Evolutionary conservation across 495 filamentous ascomycete species (phyloP), one percentile per base, ranked within the genome.

Genomic region (Trichoderma virens): DNA sequence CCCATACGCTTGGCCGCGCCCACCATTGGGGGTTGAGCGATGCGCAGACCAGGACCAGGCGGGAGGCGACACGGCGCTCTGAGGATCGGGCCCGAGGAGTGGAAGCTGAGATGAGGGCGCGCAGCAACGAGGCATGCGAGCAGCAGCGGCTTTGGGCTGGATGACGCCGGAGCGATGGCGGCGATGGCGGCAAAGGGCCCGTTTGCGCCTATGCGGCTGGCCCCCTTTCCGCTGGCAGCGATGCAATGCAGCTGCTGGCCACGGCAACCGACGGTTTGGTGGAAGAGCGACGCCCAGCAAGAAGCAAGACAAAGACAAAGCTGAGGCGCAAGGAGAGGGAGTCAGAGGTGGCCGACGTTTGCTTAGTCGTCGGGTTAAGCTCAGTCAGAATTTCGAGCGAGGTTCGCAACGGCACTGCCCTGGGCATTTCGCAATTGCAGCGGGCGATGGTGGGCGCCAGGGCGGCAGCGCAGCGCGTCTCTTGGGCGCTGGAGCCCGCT

Each of bases 91-190:
- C 9, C 51, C 23, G 23, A 30, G 51, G 11, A 30, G 8, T 27
- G 51, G 51, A 56, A 27, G 51, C 51, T 28, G 51, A 8, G 23
- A 51, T 27, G 45, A 51, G 51, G 51, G 18, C 51, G 51, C 51
- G 51, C 51, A 56, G 51, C 51, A 56, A 56, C 27, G 51, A 56
- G 51, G 51, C 51, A 56, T 56, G 51, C 51, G 51, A 56, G 51
- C 51, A 47, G 43, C 18, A 25, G 18, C 18, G 43, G 43, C 43
- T 47, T 13, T 47, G 51, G 51, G 41, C 41, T 27, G 51, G 25
- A 27, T 27, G 32, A 35, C 32, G 32, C 32, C 32, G 32, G 23
- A 56, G 51, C 51, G 51, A 56, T n/a, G 23, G 4, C 51, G 51
- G 51, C 51, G 51, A 7, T n/a, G 51, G 51, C 23, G 16, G 51